Percentiles rank a stretch among this genome's conserved stretches.
Evolutionary conservation across 805 yeast species (phyloP).

Genomic region (Metschnikowia amazonensis): DNA sequence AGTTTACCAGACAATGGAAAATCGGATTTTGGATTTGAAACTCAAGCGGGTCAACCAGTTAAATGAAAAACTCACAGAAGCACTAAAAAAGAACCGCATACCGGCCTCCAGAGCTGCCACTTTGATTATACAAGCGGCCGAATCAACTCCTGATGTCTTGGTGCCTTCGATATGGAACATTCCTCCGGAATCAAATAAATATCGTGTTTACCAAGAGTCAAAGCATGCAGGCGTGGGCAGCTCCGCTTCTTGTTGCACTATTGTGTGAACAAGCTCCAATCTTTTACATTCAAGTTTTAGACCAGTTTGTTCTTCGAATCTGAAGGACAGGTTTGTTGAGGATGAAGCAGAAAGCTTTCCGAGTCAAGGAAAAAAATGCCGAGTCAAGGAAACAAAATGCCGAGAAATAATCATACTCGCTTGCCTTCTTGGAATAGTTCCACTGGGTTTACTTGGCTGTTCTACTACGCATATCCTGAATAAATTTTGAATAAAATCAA

Average conservation of each 20-base stretch:
- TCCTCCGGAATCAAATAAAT: constrained; percentile 34
- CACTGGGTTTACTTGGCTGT: neutral
- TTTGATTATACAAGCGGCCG: constrained; percentile 41
- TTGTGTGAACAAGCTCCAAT: constrained; percentile 17
- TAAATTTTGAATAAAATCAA: neutral
- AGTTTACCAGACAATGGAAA: constrained; percentile 17
- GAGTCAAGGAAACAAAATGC: too few species aligned
- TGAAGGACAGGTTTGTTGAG: neutral
- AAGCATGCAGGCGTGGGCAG: constrained; percentile 10
- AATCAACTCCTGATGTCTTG: constrained; percentile 44
- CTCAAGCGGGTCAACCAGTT: constrained; percentile 58
- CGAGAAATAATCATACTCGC: neutral
- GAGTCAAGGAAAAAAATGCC: too few species aligned
- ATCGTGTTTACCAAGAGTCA: constrained; percentile 21
- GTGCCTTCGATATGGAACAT: constrained; percentile 43
- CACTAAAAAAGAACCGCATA: constrained; percentile 53
- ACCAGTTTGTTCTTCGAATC: neutral
- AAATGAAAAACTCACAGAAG: constrained; percentile 49
- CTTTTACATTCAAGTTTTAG: neutral
- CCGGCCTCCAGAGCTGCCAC: constrained; percentile 62
- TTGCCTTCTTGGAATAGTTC: neutral
- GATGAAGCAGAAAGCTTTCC: too few species aligned
- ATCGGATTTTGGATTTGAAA: constrained; percentile 51
- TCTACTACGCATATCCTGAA: neutral
- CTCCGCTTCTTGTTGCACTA: constrained; percentile 29